Evolutionary conservation across 257 asterid genomes (phyloP), one percentile per base, ranked within the genome.

Genomic region (Sherardia arvensis): DNA sequence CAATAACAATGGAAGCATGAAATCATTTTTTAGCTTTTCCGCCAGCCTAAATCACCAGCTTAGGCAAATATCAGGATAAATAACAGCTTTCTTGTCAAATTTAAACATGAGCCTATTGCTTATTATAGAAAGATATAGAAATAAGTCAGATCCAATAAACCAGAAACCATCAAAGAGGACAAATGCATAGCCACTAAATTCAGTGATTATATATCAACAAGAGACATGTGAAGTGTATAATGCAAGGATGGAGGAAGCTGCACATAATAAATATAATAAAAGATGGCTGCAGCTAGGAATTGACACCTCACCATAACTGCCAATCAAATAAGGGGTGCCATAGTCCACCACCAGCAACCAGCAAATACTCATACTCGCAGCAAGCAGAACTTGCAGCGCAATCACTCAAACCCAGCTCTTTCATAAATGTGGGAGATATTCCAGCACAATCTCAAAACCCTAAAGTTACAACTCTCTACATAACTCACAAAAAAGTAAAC

Each of bases 221-320:
- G 32, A 59, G 47, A n/a, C 23, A 57, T 28, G 61, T 30, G 10
- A 17, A 38, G 48, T 28, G 21, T 7, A 45, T 17, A 27, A 66
- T 55, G 47, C 20, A 32, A 27, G 28, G 32, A 55, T 21, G 14
- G 27, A 34, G 49, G 61, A 18, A 33, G 73, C 49, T 45, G 45
- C 76, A 43, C 61, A 66, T 64, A 61, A 80, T 40, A 77, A 62
- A 81, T 60, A 81, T 60, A 65, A 69, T 70, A 77, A 7, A 59
- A 45, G 34, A 75, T 61, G 61, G 79, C 69, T 74, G 53, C 61
- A 77, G 74, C 79, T 73, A 82, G 82, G 85, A 72, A 76, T 76
- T 55, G 66, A 76, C 90, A 77, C 90, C 91, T 81, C 95, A 89
- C 91, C 88, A 61, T 70, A 67, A 68, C 75, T 67, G 79, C 78